Base-by-base conservation (phyloP, 2,329 filamentous ascomycete genomes). In the Aspergillus neotritici region DNA sequence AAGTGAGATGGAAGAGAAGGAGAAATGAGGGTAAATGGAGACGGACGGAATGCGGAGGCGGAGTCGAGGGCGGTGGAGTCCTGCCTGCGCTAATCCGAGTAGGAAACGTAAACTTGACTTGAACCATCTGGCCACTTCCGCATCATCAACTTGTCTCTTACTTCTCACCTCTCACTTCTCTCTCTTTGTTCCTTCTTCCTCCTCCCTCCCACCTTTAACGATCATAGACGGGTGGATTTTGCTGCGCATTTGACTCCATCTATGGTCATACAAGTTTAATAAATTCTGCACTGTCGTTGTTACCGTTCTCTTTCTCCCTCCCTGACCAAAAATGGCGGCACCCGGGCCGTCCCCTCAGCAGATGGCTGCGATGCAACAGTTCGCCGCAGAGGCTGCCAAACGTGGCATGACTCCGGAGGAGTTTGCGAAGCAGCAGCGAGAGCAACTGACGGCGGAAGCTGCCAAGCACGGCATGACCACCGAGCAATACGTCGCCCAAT, bases 341-440 rank as follows among this genome's bases (percentile, higher is more conserved):
- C 65, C 65, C 30, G 62, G 63, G 53, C 87, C 87, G 29, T 81
- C 83, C 14, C 89, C 86, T 37, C 85, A 95, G 70, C 89, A 96
- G 72, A 86, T 95, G 51, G 79, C 80, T 44, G 77, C 78, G 43
- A 93, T 96, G 77, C 87, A 94, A 56, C 85, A 93, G 67, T 72
- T 96, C 34, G 84, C 84, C 37, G 78, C 80, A 39, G 90, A 96
- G 68, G 91, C 91, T 37, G 76, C 86, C 60, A 89, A 86, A 69
- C 80, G 83, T 51, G 90, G 90, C 64, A 82, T 97, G 78, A 82
- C 84, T 5, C 83, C 93, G 1, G 87, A 84, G 34, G 77, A 95
- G 67, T 95, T 94, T 63, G 79, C 94, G 59, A 82, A 84, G 69
- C 66, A 71, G 56, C 70, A 74, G 54, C 65, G 70, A 25, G 68